phyloP scores from a whole-genome alignment of 371 early-diverging fungal species.

The Lichtheimia ornata region DNA sequence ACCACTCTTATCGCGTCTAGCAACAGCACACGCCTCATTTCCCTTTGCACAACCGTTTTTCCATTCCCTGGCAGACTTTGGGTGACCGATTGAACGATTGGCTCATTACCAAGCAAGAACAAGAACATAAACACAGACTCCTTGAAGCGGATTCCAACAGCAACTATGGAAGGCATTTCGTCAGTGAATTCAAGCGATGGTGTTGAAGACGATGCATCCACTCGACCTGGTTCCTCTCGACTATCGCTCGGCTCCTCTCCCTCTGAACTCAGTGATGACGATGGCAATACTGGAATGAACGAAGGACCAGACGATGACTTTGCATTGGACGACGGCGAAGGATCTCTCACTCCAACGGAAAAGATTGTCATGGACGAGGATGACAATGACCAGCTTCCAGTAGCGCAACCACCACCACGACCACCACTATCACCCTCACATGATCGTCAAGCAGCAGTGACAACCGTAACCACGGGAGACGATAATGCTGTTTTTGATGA shows the following conservation, averaged over 20 bases:
- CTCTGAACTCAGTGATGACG: constrained; percentile 41
- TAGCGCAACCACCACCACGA: too few relatives aligned
- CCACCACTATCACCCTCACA: too few relatives aligned
- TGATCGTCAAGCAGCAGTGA: not conserved
- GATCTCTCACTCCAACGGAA: constrained; percentile 22
- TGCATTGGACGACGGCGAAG: constrained; percentile 24
- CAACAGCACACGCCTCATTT: too few relatives aligned
- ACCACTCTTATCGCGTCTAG: too few relatives aligned
- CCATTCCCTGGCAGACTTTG: too few relatives aligned
- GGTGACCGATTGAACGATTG: too few relatives aligned
- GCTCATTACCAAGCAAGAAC: too few relatives aligned
- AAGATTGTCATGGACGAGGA: constrained; percentile 17
- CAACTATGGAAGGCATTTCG: constrained; percentile 6
- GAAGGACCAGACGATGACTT: constrained; percentile 10
- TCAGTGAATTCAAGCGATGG: constrained; percentile 13
- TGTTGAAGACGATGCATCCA: constrained; percentile 21
- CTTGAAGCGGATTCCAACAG: too few relatives aligned
- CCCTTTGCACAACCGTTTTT: too few relatives aligned
- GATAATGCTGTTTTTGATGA: constrained; percentile 6
- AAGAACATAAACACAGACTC: too few relatives aligned
- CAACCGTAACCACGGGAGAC: not conserved
- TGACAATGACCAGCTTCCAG: constrained; percentile 4
- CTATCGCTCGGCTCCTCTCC: constrained; percentile 48
- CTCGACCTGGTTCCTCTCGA: constrained; percentile 39
- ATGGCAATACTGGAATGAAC: constrained; percentile 8